A percentile compares a stretch with the other conserved stretches of the same genome.
phyloP scores from a whole-genome alignment of 257 asterid species.

The Salvia rosmarinus region DNA sequence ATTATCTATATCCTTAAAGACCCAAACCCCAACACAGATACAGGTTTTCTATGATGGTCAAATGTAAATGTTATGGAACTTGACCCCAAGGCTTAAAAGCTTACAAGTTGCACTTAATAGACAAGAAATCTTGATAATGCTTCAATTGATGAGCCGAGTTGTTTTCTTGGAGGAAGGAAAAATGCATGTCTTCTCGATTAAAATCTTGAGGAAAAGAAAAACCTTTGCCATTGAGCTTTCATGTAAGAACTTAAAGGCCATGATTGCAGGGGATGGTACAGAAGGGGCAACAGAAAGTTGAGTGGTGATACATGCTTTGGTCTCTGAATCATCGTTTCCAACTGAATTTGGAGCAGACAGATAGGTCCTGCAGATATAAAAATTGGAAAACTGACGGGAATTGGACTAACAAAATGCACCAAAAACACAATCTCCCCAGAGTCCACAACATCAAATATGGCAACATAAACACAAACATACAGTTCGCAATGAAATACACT shows the following conservation, averaged over 20 bases:
- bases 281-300: constrained; percentile 32
- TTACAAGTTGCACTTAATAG: not conserved
- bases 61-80: not conserved
- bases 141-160: not conserved
- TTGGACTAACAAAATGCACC: not conserved
- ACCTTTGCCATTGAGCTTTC: constrained; percentile 66
- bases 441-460: not conserved
- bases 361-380: constrained; percentile 53
- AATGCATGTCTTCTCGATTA: not conserved
- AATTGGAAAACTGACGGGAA: not conserved
- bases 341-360: constrained; percentile 43
- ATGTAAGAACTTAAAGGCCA: constrained; percentile 57
- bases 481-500: not conserved
- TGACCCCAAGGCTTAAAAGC: not conserved
- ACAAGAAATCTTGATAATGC: not conserved
- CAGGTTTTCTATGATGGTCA: not conserved
- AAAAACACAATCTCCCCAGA: not conserved
- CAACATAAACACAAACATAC: not conserved
- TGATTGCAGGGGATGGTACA: constrained; percentile 53
- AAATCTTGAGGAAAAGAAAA: not conserved
- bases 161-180: not conserved
- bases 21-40: not conserved
- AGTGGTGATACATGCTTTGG: constrained; percentile 39
- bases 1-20: not conserved
- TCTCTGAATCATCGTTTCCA: constrained; percentile 44